Evolutionary conservation across 2,329 filamentous ascomycete genomes (phyloP).

Genomic region (Cladophialophora yegresii): DNA sequence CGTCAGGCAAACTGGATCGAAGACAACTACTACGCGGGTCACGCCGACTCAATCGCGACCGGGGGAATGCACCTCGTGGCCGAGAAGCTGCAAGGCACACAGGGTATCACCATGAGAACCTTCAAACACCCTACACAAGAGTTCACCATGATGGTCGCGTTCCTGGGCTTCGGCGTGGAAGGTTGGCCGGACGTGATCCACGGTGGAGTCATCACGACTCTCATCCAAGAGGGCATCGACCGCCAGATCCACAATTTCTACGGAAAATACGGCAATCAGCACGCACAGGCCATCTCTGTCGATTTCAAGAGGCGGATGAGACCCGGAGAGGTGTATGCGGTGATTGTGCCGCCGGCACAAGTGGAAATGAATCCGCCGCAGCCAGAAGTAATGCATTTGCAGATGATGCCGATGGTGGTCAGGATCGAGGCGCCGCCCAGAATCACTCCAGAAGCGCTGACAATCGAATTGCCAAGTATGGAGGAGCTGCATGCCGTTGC

Average conservation of each 20-base stretch:
- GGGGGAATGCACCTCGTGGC: slow-evolving; percentile 41
- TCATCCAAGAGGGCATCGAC: slow-evolving; percentile 69
- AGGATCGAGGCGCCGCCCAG: slow-evolving; percentile 41
- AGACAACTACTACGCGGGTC: slow-evolving; percentile 39
- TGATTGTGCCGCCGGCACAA: slow-evolving; percentile 48
- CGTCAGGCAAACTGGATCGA: slow-evolving; percentile 44
- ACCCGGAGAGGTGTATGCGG: slow-evolving; percentile 64
- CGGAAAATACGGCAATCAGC: slow-evolving; percentile 43
- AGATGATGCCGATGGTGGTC: slow-evolving; percentile 45
- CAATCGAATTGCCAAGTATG: slow-evolving; percentile 18
- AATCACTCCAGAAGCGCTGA: slow-evolving; percentile 44
- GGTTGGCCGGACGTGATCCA: slow-evolving; percentile 71
- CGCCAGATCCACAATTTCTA: slow-evolving; percentile 32
- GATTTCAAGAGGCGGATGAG: slow-evolving; percentile 64
- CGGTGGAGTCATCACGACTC: slow-evolving; percentile 68
- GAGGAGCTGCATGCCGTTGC: slow-evolving; percentile 25
- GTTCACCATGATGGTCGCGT: slow-evolving; percentile 64
- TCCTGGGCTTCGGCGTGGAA: slow-evolving; percentile 61
- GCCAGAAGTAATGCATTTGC: slow-evolving; percentile 17
- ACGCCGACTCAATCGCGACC: background rate
- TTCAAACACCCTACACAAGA: slow-evolving; percentile 66
- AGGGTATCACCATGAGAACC: slow-evolving; percentile 49
- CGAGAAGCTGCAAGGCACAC: slow-evolving; percentile 45
- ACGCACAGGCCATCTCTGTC: slow-evolving; percentile 59
- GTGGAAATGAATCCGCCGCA: slow-evolving; percentile 15